Conservation (phyloP, 2,329 filamentous ascomycete genomes). For the Sporothrix schenckii region DNA sequence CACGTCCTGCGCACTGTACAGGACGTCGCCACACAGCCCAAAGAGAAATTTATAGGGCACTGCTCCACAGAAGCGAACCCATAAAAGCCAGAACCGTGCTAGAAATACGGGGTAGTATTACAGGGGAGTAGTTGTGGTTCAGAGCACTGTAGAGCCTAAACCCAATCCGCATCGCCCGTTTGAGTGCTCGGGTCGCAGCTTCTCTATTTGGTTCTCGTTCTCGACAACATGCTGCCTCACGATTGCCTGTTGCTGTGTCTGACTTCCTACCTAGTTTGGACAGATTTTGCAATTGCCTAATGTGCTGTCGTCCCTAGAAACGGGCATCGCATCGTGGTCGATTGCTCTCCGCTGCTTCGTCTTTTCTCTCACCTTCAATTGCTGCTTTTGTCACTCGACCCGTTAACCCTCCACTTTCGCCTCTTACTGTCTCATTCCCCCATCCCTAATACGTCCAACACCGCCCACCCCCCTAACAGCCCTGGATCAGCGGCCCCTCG, state of each 20-base stretch:
- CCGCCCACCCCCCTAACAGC: background rate
- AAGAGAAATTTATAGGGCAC: conserved; percentile 10
- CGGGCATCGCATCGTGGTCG: conserved; percentile 11
- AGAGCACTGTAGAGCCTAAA: conserved; percentile 28
- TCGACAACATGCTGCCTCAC: background rate
- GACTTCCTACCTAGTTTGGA: conserved; percentile 11
- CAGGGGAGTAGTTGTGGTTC: background rate
- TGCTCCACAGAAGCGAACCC: conserved; percentile 17
- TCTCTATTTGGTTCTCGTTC: background rate
- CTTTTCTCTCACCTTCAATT: background rate
- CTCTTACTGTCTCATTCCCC: conserved; percentile 23
- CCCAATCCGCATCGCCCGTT: conserved; percentile 26
- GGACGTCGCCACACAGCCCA: background rate
- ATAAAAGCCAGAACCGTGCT: background rate
- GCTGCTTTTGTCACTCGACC: conserved; percentile 8
- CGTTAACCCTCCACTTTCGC: conserved; percentile 5
- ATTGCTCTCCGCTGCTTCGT: background rate
- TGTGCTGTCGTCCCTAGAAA: conserved; percentile 20
- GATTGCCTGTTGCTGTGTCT: conserved; percentile 12
- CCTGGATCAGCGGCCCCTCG: background rate
- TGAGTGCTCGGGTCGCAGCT: conserved; percentile 4
- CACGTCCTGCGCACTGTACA: conserved; percentile 25
- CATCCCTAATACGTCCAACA: background rate
- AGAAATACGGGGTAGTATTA: background rate
- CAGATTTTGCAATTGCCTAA: background rate